Evolutionary conservation across 352 stramenopile species (phyloP).

Genomic region (Pilasporangium apinafurcum): DNA sequence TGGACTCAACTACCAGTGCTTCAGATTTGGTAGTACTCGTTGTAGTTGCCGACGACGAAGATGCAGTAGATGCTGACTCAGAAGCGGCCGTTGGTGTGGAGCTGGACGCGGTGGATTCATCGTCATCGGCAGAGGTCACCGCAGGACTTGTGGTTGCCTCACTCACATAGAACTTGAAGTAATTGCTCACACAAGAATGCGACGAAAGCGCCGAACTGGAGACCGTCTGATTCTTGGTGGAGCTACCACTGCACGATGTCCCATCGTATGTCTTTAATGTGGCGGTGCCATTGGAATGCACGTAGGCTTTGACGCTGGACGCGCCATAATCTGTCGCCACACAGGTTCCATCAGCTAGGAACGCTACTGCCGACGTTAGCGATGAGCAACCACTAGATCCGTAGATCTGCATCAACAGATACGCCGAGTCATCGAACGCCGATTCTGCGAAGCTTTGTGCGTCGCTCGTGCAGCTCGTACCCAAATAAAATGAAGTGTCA

Average conservation of each 20-base stretch:
- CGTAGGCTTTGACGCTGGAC: slow-evolving; percentile 26
- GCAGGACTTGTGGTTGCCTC: slow-evolving; percentile 3
- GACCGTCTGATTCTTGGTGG: slow-evolving; percentile 17
- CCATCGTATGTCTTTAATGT: slow-evolving; percentile 24
- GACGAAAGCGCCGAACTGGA: slow-evolving; percentile 9
- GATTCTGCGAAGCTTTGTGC: slow-evolving; percentile 6
- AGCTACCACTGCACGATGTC: slow-evolving; percentile 18
- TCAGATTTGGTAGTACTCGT: too few relatives aligned
- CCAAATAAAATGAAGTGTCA: slow-evolving; percentile 3
- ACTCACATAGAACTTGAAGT: slow-evolving; percentile 25
- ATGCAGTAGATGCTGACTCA: too few relatives aligned
- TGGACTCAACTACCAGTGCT: too few relatives aligned
- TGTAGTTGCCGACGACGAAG: too few relatives aligned
- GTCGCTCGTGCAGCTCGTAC: background rate
- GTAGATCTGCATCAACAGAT: slow-evolving; percentile 31
- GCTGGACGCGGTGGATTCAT: too few relatives aligned
- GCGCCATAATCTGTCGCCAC: slow-evolving; percentile 26
- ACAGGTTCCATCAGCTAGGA: slow-evolving; percentile 32
- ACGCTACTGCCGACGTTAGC: slow-evolving; percentile 27
- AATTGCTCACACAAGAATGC: slow-evolving; percentile 19
- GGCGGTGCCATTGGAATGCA: slow-evolving; percentile 20
- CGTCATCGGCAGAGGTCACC: too few relatives aligned
- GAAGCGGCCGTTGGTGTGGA: too few relatives aligned
- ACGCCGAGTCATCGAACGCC: slow-evolving; percentile 13
- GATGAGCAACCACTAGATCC: slow-evolving; percentile 12